A percentile compares a stretch with the other conserved stretches of the same genome.
Conservation (phyloP, 2,329 filamentous ascomycete species). For the Ceratocystiopsis minuta region DNA sequence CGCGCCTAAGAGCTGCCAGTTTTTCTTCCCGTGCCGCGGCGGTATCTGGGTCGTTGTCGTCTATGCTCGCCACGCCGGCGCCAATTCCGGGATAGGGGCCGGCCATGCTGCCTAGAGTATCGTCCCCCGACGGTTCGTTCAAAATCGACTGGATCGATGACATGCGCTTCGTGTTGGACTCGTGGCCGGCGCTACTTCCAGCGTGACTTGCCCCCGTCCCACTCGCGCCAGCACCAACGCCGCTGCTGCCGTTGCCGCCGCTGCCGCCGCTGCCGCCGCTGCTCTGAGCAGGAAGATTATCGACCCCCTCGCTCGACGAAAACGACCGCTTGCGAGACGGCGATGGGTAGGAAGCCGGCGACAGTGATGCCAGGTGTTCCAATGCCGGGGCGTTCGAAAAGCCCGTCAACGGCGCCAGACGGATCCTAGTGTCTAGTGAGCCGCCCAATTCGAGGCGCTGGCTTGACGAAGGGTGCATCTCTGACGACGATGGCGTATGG, state of each 20-base stretch:
- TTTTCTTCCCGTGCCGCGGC: conserved; percentile 28
- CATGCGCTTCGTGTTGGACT: conserved; percentile 41
- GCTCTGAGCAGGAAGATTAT: neutral
- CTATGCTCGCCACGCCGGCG: neutral
- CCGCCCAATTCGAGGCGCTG: conserved; percentile 22
- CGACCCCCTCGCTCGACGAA: conserved; percentile 38
- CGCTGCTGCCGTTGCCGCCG: neutral
- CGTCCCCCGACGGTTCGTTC: conserved; percentile 31
- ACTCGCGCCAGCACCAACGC: neutral
- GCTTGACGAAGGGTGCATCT: conserved; percentile 9
- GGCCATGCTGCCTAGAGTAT: conserved; percentile 7
- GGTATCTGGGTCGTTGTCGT: conserved; percentile 14
- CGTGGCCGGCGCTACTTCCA: conserved; percentile 19
- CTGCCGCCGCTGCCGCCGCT: too few relatives aligned
- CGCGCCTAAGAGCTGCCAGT: conserved; percentile 46
- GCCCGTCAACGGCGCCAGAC: conserved; percentile 36
- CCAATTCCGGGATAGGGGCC: conserved; percentile 6
- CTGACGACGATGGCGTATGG: conserved; percentile 21
- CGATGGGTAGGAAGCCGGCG: conserved; percentile 41
- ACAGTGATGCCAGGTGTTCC: conserved; percentile 39
- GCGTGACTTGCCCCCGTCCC: conserved; percentile 9
- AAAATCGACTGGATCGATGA: conserved; percentile 63
- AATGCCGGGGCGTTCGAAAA: conserved; percentile 17
- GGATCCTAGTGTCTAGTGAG: conserved; percentile 36
- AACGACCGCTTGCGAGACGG: conserved; percentile 50